Conservation (phyloP, 2,329 filamentous ascomycete species). For the Cladosporium sp. region DNA sequence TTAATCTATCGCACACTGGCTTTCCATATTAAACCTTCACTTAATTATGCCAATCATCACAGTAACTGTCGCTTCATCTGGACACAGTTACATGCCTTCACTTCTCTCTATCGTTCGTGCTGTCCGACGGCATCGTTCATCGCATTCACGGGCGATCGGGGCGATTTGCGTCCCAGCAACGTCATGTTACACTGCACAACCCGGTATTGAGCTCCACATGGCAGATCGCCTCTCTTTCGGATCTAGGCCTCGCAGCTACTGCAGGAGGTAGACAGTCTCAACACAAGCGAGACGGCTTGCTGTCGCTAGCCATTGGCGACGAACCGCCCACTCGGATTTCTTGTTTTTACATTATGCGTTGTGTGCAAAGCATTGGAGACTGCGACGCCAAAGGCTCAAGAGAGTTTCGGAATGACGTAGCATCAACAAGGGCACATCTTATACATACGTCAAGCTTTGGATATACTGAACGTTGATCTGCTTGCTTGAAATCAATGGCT, state of each 20-base stretch:
- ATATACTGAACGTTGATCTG: not conserved
- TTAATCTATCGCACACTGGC: not conserved
- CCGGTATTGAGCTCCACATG: slow-evolving; percentile 6
- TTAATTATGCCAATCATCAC: not conserved
- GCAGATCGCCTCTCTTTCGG: slow-evolving; percentile 3
- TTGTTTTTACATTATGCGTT: not conserved
- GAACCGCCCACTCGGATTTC: not conserved
- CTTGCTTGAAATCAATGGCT: not conserved
- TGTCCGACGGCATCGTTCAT: not conserved
- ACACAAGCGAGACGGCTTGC: not conserved
- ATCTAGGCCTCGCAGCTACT: slow-evolving; percentile 8
- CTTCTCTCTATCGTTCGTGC: not conserved
- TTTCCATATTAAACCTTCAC: not conserved
- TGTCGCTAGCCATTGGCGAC: not conserved
- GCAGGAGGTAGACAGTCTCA: not conserved
- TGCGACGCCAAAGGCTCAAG: not conserved
- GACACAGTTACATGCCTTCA: not conserved
- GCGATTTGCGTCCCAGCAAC: not conserved
- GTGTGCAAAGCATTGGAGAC: not conserved
- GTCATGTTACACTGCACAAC: slow-evolving; percentile 13
- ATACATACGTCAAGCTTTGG: not conserved
- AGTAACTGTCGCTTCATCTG: not conserved
- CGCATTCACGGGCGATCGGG: not conserved
- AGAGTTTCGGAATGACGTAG: not conserved
- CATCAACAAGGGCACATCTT: not conserved